Conservation (phyloP, 352 stramenopile species). For the Globisporangium nagaii region DNA sequence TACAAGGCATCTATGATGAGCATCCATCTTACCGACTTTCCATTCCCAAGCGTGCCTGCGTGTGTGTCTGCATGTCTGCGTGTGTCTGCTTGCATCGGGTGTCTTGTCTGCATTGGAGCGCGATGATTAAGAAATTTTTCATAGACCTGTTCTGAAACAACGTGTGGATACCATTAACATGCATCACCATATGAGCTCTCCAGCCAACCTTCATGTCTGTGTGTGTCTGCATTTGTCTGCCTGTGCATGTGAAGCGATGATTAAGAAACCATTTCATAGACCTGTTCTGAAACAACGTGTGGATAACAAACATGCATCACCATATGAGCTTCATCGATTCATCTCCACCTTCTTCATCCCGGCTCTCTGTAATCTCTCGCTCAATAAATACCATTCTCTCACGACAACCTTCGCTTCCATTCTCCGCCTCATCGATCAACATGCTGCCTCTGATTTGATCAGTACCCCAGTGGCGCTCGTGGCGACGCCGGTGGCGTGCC, state of each 20-base stretch:
- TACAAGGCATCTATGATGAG: constrained; percentile 69
- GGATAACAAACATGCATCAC: constrained; percentile 88
- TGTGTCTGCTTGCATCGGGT: constrained; percentile 1
- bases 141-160: constrained; percentile 88
- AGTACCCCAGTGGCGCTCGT: background rate
- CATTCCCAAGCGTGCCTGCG: background rate
- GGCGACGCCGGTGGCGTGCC: background rate
- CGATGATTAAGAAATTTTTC: constrained; percentile 81
- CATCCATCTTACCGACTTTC: constrained; percentile 51
- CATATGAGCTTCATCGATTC: constrained; percentile 65
- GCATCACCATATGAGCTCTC: constrained; percentile 87
- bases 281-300: constrained; percentile 86
- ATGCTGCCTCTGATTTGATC: background rate
- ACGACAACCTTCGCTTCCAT: background rate
- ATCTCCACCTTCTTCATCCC: background rate
- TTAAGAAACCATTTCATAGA: constrained; percentile 81
- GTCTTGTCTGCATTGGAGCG: constrained; percentile 12
- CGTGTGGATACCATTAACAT: constrained; percentile 84
- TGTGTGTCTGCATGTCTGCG: background rate
- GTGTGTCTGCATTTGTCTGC: background rate
- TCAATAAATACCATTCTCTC: background rate
- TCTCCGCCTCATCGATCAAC: background rate
- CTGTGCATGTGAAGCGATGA: constrained; percentile 40
- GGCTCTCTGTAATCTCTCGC: background rate
- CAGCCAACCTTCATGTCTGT: constrained; percentile 4